A percentile compares a stretch with the other conserved stretches of the same genome.
Conservation (phyloP, 2,329 filamentous ascomycete species). For the Colletotrichum chrysophilum region DNA sequence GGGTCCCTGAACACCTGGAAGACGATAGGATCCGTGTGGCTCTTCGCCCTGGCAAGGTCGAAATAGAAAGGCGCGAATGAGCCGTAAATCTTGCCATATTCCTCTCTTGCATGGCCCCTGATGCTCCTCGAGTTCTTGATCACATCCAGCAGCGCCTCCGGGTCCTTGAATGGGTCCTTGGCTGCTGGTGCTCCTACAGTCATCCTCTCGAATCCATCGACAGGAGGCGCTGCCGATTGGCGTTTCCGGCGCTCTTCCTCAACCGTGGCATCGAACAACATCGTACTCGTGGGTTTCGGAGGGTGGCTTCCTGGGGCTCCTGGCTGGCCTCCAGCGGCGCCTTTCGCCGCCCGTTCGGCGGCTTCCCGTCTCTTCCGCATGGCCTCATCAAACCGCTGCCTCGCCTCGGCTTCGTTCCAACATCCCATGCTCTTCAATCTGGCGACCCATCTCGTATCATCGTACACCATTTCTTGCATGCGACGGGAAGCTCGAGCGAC, state of each 20-base stretch:
- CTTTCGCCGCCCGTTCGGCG: conserved; percentile 32
- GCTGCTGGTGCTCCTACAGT: conserved; percentile 53
- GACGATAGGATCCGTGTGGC: conserved; percentile 79
- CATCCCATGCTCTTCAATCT: conserved; percentile 85
- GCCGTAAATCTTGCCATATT: conserved; percentile 91
- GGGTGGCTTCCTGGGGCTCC: conserved; percentile 22
- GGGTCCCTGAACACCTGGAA: conserved; percentile 90
- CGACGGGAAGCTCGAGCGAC: conserved; percentile 85
- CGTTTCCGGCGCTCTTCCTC: conserved; percentile 66
- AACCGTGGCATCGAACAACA: conserved; percentile 74
- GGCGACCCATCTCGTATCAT: conserved; percentile 94
- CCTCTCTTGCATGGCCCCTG: conserved; percentile 82
- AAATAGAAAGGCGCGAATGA: conserved; percentile 87
- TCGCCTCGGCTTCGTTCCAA: conserved; percentile 90
- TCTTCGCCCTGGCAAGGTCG: conserved; percentile 75
- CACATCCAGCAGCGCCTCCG: conserved; percentile 69
- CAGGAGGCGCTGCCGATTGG: conserved; percentile 31
- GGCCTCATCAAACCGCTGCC: conserved; percentile 78
- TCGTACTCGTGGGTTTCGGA: conserved; percentile 49
- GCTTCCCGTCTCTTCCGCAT: conserved; percentile 67
- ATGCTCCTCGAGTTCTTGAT: conserved; percentile 77
- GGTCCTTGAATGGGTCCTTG: conserved; percentile 58
- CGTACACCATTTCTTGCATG: conserved; percentile 97
- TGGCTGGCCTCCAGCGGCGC: conserved; percentile 16
- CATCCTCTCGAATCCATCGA: conserved; percentile 83